A percentile compares a stretch with the other conserved stretches of the same genome.
phyloP scores from a whole-genome alignment of 768 basidiomycete genomes.

The Amanita rubescens region DNA sequence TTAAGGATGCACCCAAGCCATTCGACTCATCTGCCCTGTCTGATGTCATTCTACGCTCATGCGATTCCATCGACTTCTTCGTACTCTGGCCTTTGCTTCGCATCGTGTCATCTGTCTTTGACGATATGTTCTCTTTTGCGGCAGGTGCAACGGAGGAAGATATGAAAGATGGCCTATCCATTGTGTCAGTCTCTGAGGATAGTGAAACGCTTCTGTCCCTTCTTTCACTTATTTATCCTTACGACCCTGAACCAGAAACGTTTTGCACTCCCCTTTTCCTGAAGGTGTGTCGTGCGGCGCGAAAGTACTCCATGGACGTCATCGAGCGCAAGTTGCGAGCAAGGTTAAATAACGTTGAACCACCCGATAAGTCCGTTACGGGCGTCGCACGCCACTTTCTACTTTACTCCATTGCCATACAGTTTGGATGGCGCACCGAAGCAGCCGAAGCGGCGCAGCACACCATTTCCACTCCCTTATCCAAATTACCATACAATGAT shows the following conservation, averaged over 20 bases:
- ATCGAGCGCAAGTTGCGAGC: neutral
- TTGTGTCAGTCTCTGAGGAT: neutral
- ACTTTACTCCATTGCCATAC: neutral
- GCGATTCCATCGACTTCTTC: slow-evolving; percentile 24
- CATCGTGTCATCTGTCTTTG: slow-evolving; percentile 20
- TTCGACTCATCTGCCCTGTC: slow-evolving; percentile 6
- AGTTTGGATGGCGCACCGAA: neutral
- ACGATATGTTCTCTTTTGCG: neutral
- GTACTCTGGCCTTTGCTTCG: slow-evolving; percentile 20
- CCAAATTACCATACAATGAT: neutral
- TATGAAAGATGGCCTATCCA: neutral
- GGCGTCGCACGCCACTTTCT: neutral
- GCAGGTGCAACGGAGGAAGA: neutral
- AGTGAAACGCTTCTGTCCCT: slow-evolving; percentile 5
- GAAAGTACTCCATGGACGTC: slow-evolving; percentile 3
- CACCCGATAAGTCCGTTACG: neutral
- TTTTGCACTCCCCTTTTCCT: slow-evolving; percentile 2
- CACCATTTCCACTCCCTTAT: neutral
- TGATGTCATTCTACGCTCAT: slow-evolving; percentile 20
- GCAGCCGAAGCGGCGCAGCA: neutral
- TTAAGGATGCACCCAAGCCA: neutral
- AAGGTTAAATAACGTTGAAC: neutral
- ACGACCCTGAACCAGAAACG: neutral
- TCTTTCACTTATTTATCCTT: slow-evolving; percentile 1
- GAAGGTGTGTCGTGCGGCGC: neutral